Evolutionary conservation across 768 basidiomycete species (phyloP), one percentile per base, ranked within the genome.

Genomic region (Mycena pura): DNA sequence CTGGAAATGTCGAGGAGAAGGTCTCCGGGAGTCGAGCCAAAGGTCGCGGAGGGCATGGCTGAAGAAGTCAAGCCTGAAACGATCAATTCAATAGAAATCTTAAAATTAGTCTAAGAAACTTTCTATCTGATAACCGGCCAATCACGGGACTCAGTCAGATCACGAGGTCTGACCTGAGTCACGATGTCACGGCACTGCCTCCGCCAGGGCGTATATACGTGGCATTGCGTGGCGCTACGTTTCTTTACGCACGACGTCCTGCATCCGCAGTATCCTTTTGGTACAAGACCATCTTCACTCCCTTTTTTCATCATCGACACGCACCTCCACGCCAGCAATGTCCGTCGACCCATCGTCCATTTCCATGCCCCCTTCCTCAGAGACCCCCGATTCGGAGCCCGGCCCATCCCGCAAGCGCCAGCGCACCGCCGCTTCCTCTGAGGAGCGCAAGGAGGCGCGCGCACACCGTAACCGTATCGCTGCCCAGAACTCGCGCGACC

Each of bases 401-500:
- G 81, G 82, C 28, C 85, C 88, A 14, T 83, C 91, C 27, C 88
- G 91, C 67, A 94, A 94, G 72, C 91, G 92, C 27, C 73, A 85
- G 31, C 88, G 92, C 68, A 82, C 88, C 8, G 83, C 84, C 10
- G 45, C 82, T 24, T 79, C 85, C 6, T 78, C 89, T 0, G 92
- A 93, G 63, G 91, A 93, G 69, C 90, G 91, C 74, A 91, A 86
- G 68, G 93, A 94, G 73, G 92, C 91, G 46, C 84, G 95, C 65
- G 93, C 92, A 15, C 92, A 95, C 77, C 88, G 95, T 57, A 96
- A 96, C 76, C 86, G 94, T 49, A 93, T 96, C 73, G 95, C 95
- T 2, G 94, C 94, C 6, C 95, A 96, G 80, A 91, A 95, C 78
- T 93, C 91, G 11, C 88, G 95, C 43, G 95, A 96, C 78, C 85